These are phyloP conservation scores for Pleurotus djamor DNA, from an alignment of 768 basidiomycete species.

Conservation along the genomic window DNA sequence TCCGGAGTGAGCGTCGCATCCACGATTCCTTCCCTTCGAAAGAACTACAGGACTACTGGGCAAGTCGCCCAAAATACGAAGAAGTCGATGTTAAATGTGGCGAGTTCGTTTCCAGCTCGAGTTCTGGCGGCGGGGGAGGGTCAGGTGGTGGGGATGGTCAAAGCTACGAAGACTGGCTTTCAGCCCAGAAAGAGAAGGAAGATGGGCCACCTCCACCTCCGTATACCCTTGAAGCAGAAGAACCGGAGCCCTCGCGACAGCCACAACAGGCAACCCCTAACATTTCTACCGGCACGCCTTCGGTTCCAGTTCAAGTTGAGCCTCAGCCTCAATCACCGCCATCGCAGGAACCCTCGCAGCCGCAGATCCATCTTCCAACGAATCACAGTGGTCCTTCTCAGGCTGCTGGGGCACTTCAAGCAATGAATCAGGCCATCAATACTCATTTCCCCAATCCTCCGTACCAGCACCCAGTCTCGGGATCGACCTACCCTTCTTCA, in stretches of 20 bases:
- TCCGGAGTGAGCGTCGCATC: conserved; percentile 63
- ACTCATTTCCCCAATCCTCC: not conserved
- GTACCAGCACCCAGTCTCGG: not conserved
- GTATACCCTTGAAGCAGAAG: conserved; percentile 55
- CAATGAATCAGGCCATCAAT: not conserved
- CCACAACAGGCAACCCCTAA: not conserved
- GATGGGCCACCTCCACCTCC: conserved; percentile 68
- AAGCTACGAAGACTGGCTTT: conserved; percentile 49
- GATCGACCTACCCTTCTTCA: conserved; percentile 5
- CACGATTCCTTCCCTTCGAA: conserved; percentile 66
- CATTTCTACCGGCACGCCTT: not conserved
- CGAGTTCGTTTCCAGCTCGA: conserved; percentile 19
- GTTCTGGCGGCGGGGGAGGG: conserved; percentile 10
- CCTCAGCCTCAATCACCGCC: not conserved
- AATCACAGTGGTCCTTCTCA: not conserved
- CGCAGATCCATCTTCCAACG: not conserved
- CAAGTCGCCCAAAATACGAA: conserved; percentile 57
- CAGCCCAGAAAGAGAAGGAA: conserved; percentile 35
- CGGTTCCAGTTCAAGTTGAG: not conserved
- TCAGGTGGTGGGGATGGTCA: conserved; percentile 18
- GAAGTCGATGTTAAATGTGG: conserved; percentile 25
- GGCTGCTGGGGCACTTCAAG: not conserved
- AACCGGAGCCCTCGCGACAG: conserved; percentile 3
- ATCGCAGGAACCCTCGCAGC: not conserved
- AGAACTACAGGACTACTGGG: conserved; percentile 77